Conservation (phyloP, 108 stramenopile species). For the Stephanodiscus triporus region DNA sequence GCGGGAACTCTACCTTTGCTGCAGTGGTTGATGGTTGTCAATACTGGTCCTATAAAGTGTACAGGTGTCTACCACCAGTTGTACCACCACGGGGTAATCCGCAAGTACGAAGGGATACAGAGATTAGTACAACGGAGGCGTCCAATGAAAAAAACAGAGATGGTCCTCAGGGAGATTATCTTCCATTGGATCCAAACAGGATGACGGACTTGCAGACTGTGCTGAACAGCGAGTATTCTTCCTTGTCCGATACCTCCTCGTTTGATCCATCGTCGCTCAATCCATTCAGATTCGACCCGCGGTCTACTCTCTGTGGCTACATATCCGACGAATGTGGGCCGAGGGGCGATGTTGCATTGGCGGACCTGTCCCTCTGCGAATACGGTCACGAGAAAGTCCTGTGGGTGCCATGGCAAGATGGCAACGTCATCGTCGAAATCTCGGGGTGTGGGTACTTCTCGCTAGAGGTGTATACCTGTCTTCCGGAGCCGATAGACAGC, state of each 20-base stretch:
- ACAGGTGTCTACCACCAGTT: neutral
- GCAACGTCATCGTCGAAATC: neutral
- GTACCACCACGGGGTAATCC: too few relatives aligned
- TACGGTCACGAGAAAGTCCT: conserved; percentile 8
- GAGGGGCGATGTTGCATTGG: conserved; percentile 6
- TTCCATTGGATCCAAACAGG: neutral
- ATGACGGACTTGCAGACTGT: conserved; percentile 1
- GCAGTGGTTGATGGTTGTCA: conserved; percentile 2
- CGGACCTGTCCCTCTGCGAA: conserved; percentile 14
- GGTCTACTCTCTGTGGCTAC: conserved; percentile 4
- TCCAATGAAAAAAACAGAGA: neutral
- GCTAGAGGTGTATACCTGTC: conserved; percentile 6
- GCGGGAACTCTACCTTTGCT: too few relatives aligned
- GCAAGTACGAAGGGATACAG: too few relatives aligned
- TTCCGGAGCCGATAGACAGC: neutral
- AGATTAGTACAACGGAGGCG: too few relatives aligned
- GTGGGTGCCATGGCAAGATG: conserved; percentile 11
- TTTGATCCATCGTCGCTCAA: too few relatives aligned
- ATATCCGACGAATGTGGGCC: conserved; percentile 12
- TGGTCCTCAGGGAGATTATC: neutral
- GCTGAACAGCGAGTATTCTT: neutral
- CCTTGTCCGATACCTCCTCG: neutral
- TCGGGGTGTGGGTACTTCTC: conserved; percentile 4
- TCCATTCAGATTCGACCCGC: neutral
- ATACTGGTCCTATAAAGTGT: conserved; percentile 3